Base-by-base conservation (phyloP, 495 filamentous ascomycete genomes). In the Penicillium fimorum region DNA sequence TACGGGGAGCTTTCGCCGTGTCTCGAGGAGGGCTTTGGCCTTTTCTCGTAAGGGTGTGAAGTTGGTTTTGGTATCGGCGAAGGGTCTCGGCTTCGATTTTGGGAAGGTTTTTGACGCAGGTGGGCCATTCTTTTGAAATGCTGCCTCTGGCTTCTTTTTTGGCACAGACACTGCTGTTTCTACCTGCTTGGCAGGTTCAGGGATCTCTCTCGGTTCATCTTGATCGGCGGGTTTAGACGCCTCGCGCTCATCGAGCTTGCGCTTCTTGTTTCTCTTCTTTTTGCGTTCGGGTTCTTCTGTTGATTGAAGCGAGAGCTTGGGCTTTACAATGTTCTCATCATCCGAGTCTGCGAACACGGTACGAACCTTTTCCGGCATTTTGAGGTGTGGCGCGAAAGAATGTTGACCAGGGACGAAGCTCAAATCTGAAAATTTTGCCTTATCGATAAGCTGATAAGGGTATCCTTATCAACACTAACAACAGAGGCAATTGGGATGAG, bases 1-100 rank as follows among this genome's bases (percentile, higher is more conserved):
- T 47, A 98, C 91, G 0, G 94, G 95, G 0, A 98, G 79, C 5
- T 80, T 80, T 64, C 87, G 79, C 11, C 85, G 78, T 10, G 75
- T 62, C 67, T 81, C 66, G 56, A 78, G 76, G 3, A 89, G 70
- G 1, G 61, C 61, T 40, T 70, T 69, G 24, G 81, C 79, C 52
- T 76, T 79, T 49, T 75, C 73, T 51, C 68, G 70, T 9, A 83
- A 61, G 13, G 69, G 66, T 8, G 59, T 47, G 57, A 69, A 73
- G 27, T 70, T 69, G 46, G 55, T 59, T 48, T 70, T 70, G 35
- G 50, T 60, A 37, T 67, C 62, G 43, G 50, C 40, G 37, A 65
- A 46, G 25, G 60, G 27, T 45, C 45, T 63, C 15, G 56, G 32
- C 33, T 65, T 68, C 20, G 50, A 44, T 18, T 64, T 64, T 20